These are phyloP conservation scores for Plenodomus tracheiphilus DNA, from an alignment of 2,329 filamentous ascomycete genomes.

Conservation along the genomic window DNA sequence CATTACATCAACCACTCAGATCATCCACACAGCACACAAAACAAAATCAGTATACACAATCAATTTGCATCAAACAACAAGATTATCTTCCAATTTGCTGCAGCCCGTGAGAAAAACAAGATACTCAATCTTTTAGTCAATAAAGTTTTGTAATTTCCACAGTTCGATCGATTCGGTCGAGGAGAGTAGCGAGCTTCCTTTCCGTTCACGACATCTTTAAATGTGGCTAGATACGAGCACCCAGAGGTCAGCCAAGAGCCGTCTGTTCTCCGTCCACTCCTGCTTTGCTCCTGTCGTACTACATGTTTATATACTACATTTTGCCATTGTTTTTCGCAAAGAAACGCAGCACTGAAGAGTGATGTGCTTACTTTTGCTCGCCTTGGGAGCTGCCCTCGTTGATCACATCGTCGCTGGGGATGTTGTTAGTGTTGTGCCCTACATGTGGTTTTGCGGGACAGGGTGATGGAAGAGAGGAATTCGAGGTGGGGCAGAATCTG, in stretches of 20 bases:
- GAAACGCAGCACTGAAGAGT: not conserved
- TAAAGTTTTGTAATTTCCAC: too few species aligned
- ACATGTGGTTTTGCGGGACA: not conserved
- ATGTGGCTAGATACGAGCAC: not conserved
- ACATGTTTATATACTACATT: too few species aligned
- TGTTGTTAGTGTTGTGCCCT: slow-evolving; percentile 22
- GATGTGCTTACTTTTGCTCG: slow-evolving; percentile 51
- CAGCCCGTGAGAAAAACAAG: not conserved
- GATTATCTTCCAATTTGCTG: too few species aligned
- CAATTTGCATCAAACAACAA: too few species aligned
- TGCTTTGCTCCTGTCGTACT: too few species aligned
- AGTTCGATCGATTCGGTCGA: not conserved
- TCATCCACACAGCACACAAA: too few species aligned
- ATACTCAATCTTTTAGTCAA: not conserved
- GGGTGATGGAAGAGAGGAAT: not conserved
- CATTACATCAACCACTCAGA: too few species aligned
- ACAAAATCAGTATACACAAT: too few species aligned
- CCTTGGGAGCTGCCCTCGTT: slow-evolving; percentile 66
- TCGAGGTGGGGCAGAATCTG: not conserved
- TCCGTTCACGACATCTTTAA: not conserved
- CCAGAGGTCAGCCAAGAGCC: not conserved
- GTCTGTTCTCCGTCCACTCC: not conserved
- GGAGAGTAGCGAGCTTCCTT: too few species aligned
- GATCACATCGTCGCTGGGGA: slow-evolving; percentile 72
- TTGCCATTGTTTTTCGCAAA: too few species aligned